Conservation (phyloP, 164 flowering plant species). For the Magnolia changhungtana region DNA sequence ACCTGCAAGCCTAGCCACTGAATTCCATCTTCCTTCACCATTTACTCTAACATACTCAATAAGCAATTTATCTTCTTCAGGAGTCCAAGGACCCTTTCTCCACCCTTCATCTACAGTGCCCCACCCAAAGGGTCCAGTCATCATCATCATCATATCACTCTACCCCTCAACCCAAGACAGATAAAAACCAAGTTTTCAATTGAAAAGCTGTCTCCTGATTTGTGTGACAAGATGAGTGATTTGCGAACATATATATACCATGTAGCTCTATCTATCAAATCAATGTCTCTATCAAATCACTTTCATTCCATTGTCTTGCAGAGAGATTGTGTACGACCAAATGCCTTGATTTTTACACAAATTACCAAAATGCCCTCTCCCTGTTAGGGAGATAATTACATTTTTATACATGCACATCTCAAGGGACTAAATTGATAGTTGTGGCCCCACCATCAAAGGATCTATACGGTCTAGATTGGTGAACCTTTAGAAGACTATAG, state of each 20-base stretch:
- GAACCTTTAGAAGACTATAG: too few species aligned
- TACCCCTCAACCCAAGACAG: not conserved
- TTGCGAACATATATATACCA: slow-evolving; percentile 19
- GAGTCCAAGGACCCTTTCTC: slow-evolving; percentile 96
- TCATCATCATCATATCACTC: slow-evolving; percentile 18
- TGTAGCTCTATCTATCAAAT: slow-evolving; percentile 1
- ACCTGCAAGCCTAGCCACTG: slow-evolving; percentile 79
- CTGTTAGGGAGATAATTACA: too few species aligned
- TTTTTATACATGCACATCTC: too few species aligned
- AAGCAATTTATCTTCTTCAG: slow-evolving; percentile 80
- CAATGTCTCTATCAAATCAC: slow-evolving; percentile 42
- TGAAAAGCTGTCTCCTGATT: slow-evolving; percentile 23
- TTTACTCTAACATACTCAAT: slow-evolving; percentile 68
- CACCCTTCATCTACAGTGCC: slow-evolving; percentile 53
- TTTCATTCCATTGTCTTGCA: slow-evolving; percentile 22
- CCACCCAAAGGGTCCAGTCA: slow-evolving; percentile 49
- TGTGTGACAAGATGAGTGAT: slow-evolving; percentile 39
- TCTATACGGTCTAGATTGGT: too few species aligned
- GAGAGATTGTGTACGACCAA: slow-evolving; percentile 9
- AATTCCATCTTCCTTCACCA: slow-evolving; percentile 96
- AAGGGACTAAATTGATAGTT: too few species aligned
- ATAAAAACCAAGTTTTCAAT: slow-evolving; percentile 15
- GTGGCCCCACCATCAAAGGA: too few species aligned
- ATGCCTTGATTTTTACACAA: slow-evolving; percentile 2
- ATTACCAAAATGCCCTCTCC: too few species aligned